Conservation (phyloP, 1,284 basidiomycete genomes). For the Volvariella volvacea region DNA sequence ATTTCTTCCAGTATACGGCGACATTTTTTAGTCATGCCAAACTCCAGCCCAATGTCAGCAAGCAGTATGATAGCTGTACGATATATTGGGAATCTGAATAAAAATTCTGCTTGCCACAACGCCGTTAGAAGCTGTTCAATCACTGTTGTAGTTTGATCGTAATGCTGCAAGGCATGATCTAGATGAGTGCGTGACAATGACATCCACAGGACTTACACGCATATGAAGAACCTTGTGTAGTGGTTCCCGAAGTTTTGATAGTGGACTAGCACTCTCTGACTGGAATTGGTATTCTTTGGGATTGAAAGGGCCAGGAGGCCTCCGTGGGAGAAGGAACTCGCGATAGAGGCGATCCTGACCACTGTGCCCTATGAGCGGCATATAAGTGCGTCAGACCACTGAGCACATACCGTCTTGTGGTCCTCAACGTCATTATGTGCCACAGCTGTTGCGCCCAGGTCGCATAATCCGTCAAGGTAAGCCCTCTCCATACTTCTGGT, state of each 20-base stretch:
- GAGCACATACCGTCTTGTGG: slow-evolving; percentile 50
- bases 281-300: slow-evolving; percentile 44
- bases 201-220: slow-evolving; percentile 34
- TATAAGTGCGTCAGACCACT: slow-evolving; percentile 1
- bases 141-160: slow-evolving; percentile 52
- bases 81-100: slow-evolving; percentile 59
- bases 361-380: slow-evolving; percentile 18
- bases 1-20: slow-evolving; percentile 63
- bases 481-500: slow-evolving; percentile 61
- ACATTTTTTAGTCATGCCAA: slow-evolving; percentile 63
- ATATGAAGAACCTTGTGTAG: slow-evolving; percentile 58
- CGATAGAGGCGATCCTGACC: slow-evolving; percentile 59
- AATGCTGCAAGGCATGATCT: slow-evolving; percentile 30
- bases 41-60: slow-evolving; percentile 70
- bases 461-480: slow-evolving; percentile 56
- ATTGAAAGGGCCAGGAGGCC: slow-evolving; percentile 44
- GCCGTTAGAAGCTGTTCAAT: slow-evolving; percentile 63
- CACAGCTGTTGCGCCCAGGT: slow-evolving; percentile 70
- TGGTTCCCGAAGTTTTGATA: slow-evolving; percentile 53
- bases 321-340: slow-evolving; percentile 56
- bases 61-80: slow-evolving; percentile 61
- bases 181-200: slow-evolving; percentile 5
- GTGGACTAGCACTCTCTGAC: slow-evolving; percentile 12
- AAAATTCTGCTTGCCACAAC: slow-evolving; percentile 75
- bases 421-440: slow-evolving; percentile 63